Evolutionary conservation across 2,329 filamentous ascomycete species (phyloP).

Genomic region (Ramularia collo-cygni): DNA sequence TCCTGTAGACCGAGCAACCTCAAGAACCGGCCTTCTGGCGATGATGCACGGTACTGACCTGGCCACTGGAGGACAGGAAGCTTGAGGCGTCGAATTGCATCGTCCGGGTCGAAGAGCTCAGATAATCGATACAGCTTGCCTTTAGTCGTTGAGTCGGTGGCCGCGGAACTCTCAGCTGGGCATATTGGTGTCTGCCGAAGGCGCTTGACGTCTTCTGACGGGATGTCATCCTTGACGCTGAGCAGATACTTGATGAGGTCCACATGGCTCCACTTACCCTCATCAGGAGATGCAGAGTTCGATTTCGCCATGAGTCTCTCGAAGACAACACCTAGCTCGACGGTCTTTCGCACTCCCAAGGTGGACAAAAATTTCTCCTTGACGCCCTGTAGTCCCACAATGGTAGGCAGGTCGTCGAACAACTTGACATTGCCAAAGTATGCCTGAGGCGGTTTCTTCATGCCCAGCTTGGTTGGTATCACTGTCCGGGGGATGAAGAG

Average conservation of each 20-base stretch:
- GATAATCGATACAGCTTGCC: conserved; percentile 59
- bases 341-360: conserved; percentile 87
- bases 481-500: conserved; percentile 63
- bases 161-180: conserved; percentile 57
- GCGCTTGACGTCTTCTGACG: conserved; percentile 69
- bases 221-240: conserved; percentile 85
- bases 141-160: conserved; percentile 30
- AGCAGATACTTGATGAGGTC: conserved; percentile 92
- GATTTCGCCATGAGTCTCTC: conserved; percentile 66
- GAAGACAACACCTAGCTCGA: conserved; percentile 91
- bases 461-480: conserved; percentile 84
- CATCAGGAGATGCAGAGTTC: conserved; percentile 40
- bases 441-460: conserved; percentile 76
- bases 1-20: conserved; percentile 63
- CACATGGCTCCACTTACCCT: conserved; percentile 75
- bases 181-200: conserved; percentile 74
- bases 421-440: conserved; percentile 93
- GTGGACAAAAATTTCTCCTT: conserved; percentile 85
- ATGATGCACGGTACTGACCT: conserved; percentile 58
- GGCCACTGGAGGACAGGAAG: conserved; percentile 81
- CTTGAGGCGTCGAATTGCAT: conserved; percentile 59
- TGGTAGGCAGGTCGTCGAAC: conserved; percentile 84
- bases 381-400: conserved; percentile 67
- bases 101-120: conserved; percentile 75
- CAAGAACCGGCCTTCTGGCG: conserved; percentile 69